phyloP scores from a whole-genome alignment of 1,139 yeast genomes.

The Geotrichum candidum region DNA sequence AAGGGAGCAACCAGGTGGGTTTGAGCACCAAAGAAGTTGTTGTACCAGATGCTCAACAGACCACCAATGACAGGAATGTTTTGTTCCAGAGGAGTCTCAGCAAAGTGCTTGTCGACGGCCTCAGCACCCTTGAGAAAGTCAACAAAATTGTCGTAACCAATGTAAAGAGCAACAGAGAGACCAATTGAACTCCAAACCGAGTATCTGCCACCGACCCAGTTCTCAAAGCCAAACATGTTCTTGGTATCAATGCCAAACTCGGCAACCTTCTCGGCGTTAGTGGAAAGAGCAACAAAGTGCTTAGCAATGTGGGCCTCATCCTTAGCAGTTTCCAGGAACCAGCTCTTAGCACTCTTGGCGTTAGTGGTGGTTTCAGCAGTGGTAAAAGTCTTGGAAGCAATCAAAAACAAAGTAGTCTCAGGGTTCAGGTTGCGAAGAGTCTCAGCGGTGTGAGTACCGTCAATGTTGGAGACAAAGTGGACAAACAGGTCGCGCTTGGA shows the following conservation, averaged over 20 bases:
- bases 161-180: constrained; percentile 86
- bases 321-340: constrained; percentile 78
- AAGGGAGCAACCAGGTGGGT: constrained; percentile 97
- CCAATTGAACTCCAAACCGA: constrained; percentile 99
- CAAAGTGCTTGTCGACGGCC: constrained; percentile 89
- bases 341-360: constrained; percentile 87
- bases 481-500: constrained; percentile 67
- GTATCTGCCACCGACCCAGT: constrained; percentile 99
- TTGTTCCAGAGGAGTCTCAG: constrained; percentile 73
- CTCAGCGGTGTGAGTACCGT: constrained; percentile 96
- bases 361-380: constrained; percentile 97
- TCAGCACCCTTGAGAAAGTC: constrained; percentile 93
- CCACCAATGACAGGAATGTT: constrained; percentile 95
- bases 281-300: constrained; percentile 94
- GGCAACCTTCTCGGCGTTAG: constrained; percentile 84
- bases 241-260: constrained; percentile 95
- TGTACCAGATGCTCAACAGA: constrained; percentile 91
- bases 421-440: constrained; percentile 68
- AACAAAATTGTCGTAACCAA: constrained; percentile 91
- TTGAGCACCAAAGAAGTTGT: constrained; percentile 95
- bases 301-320: constrained; percentile 75
- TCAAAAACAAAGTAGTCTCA: constrained; percentile 88
- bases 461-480: constrained; percentile 96
- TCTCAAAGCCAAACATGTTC: constrained; percentile 97
- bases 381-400: constrained; percentile 97